These are phyloP conservation scores for Leishmania lainsoni DNA, from an alignment of 208 protist genomes.

Conservation along the genomic window DNA sequence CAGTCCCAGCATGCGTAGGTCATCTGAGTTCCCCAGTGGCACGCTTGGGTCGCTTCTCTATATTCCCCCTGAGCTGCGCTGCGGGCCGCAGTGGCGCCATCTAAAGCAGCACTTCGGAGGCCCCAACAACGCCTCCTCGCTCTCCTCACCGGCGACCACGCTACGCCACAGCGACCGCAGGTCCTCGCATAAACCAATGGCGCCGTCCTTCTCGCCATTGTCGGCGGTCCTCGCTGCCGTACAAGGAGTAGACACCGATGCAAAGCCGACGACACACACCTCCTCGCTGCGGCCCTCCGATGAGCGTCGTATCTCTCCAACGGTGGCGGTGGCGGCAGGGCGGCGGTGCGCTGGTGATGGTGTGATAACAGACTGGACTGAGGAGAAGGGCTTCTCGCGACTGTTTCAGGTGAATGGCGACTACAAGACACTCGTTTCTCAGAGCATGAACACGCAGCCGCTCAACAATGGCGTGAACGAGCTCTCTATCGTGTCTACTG, in stretches of 20 bases:
- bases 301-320: background rate
- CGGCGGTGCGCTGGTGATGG: background rate
- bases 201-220: background rate
- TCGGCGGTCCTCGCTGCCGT: background rate
- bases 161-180: background rate
- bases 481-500: slow-evolving; percentile 6
- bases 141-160: background rate
- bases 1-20: background rate
- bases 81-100: slow-evolving; percentile 33
- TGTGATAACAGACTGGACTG: too few species aligned
- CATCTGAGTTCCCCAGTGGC: slow-evolving; percentile 8
- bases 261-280: background rate
- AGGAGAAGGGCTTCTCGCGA: background rate
- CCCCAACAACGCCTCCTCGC: background rate
- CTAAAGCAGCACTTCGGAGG: slow-evolving; percentile 26
- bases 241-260: background rate
- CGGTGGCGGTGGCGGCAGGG: too few species aligned
- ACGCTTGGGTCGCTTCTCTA: slow-evolving; percentile 31
- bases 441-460: slow-evolving; percentile 2
- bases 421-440: slow-evolving; percentile 8
- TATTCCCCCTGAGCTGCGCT: slow-evolving; percentile 29
- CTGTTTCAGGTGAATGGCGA: background rate
- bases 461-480: background rate
- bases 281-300: background rate
- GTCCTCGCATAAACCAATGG: background rate